phyloP scores from a whole-genome alignment of 78 protist species.

The Pigoraptor vietnamica region DNA sequence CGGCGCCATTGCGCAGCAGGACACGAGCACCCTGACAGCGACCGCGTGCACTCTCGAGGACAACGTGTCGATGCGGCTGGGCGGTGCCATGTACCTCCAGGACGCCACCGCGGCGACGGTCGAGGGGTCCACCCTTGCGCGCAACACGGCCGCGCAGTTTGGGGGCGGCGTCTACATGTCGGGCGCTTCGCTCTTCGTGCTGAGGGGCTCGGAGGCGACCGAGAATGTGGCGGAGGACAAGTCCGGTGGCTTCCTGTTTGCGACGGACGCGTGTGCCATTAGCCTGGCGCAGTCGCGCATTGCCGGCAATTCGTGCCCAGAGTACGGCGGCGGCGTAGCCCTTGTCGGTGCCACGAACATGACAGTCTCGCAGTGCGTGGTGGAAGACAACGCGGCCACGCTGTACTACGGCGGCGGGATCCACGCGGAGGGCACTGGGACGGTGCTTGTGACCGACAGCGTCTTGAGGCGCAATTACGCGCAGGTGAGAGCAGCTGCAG shows the following conservation, averaged over 20 bases:
- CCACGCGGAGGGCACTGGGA: background rate
- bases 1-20: too few relatives aligned
- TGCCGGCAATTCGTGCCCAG: background rate
- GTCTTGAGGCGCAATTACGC: background rate
- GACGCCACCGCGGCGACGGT: background rate
- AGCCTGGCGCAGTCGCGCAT: background rate
- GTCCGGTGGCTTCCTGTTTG: background rate
- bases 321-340: background rate
- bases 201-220: background rate
- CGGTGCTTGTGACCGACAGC: background rate
- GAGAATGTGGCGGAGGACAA: background rate
- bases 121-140: background rate
- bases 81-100: background rate
- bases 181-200: background rate
- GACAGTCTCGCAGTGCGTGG: background rate
- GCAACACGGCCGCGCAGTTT: background rate
- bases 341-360: background rate
- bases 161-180: background rate
- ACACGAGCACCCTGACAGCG: too few relatives aligned
- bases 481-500: background rate
- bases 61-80: too few relatives aligned
- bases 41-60: too few relatives aligned
- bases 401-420: background rate
- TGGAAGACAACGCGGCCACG: background rate
- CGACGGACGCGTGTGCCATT: background rate